These are phyloP conservation scores for Populus pruinosa DNA, from an alignment of 345 rosid genomes.

Conservation along the genomic window DNA sequence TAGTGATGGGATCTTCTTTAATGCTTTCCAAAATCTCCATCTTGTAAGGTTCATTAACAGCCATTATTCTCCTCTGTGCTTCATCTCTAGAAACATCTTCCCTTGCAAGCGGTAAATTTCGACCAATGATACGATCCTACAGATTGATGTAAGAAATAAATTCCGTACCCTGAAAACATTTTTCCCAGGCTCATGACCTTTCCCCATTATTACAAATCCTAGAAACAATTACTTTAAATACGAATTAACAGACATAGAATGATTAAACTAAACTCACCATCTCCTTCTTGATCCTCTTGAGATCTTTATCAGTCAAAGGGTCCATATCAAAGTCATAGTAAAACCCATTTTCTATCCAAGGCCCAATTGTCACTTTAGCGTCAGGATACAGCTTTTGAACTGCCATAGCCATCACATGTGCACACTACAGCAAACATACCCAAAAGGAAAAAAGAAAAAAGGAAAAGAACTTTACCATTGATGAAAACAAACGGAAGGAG, in stretches of 20 bases:
- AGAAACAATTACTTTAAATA: neutral
- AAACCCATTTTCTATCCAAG: constrained; percentile 95
- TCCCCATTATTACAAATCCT: neutral
- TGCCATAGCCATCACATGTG: constrained; percentile 99
- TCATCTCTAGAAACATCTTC: constrained; percentile 90
- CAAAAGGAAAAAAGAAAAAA: neutral
- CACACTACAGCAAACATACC: constrained; percentile 50
- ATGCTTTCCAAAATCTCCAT: constrained; percentile 87
- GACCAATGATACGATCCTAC: constrained; percentile 87
- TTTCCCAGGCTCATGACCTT: constrained; percentile 17
- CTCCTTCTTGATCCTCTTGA: constrained; percentile 90
- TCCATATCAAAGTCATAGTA: constrained; percentile 93
- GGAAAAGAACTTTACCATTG: neutral
- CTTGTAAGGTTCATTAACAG: constrained; percentile 88
- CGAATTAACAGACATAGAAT: neutral
- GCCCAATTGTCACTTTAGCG: constrained; percentile 95
- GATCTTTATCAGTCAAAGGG: constrained; percentile 81
- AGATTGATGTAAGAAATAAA: constrained; percentile 47
- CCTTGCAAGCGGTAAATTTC: constrained; percentile 78
- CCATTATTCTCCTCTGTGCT: constrained; percentile 67
- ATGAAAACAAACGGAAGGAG: too few relatives aligned
- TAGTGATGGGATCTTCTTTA: constrained; percentile 74
- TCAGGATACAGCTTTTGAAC: constrained; percentile 86
- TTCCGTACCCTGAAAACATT: constrained; percentile 41
- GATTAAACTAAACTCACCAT: constrained; percentile 59